These are phyloP conservation scores for Diospyros kaki DNA, from an alignment of 148 eudicot species.

Conservation along the genomic window DNA sequence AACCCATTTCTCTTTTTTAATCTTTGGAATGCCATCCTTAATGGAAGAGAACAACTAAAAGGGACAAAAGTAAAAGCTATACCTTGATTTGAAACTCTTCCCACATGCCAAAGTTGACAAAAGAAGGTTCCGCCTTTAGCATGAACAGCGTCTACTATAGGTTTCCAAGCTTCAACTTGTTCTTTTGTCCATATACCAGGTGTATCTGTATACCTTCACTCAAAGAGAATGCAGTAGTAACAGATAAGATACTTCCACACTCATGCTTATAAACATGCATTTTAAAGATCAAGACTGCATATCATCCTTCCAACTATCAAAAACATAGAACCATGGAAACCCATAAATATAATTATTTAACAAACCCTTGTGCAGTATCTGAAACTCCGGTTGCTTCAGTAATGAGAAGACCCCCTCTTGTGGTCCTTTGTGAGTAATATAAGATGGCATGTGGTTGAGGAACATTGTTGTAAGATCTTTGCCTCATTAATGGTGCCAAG, in stretches of 20 bases:
- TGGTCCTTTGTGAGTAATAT: conserved; percentile 38
- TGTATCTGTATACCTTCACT: no score
- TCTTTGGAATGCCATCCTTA: no score
- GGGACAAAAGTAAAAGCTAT: neutral
- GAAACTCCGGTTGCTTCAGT: conserved; percentile 43
- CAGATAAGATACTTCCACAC: no score
- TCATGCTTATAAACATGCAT: no score
- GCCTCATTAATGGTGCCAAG: conserved; percentile 37
- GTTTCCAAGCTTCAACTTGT: conserved; percentile 49
- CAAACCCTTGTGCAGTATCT: conserved; percentile 40
- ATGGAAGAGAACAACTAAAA: no score
- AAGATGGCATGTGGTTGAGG: conserved; percentile 40
- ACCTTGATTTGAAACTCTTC: conserved; percentile 40
- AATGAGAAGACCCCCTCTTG: conserved; percentile 41
- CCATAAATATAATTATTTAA: no score
- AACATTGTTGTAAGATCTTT: conserved; percentile 37
- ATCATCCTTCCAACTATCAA: no score
- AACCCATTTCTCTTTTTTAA: neutral
- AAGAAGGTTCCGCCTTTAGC: conserved; percentile 35
- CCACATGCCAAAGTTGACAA: conserved; percentile 45
- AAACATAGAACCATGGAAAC: no score
- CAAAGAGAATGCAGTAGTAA: no score
- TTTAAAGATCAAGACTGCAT: no score
- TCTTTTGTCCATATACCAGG: conserved; percentile 53
- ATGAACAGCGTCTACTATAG: conserved; percentile 43